Evolutionary conservation across 257 asterid genomes (phyloP), one percentile per base, ranked within the genome.

Genomic region (Solanum peruvianum): DNA sequence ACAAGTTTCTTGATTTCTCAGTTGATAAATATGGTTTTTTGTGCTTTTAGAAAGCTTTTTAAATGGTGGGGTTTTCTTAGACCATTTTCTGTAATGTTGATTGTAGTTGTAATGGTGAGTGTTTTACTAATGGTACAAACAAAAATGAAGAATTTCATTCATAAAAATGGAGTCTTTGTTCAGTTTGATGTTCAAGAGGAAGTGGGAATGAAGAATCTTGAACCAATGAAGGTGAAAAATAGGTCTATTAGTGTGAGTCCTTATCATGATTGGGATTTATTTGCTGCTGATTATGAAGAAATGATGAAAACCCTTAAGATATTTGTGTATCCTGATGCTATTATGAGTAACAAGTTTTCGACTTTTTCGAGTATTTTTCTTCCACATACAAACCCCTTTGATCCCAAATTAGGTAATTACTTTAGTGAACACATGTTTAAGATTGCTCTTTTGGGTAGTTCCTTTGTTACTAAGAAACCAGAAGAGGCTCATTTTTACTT

Each of bases 351-450:
- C 3, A 49, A 87, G 35, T 89, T 94, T 0, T 90, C 91, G n/a
- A 89, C 93, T 27, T 91, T 84, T 52, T 89, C 94, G 5, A 75
- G 75, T 31, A 85, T 94, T 39, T 94, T 93, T 77, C 91, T 90
- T 81, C 98, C 98, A 83, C 92, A 91, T 45, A 85, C 94, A 5
- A 71, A 93, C 76, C 95, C 93, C 82, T 71, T 76, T 25, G 87
- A 95, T 85, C 95, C 95, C 0, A 94, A 92, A 44, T 39, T 92
- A 23, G 98, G 98, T n/a, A 95, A 95, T 82, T 95, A 95, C 62
- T 95, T 85, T 93, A 95, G 97, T 58, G 98, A 94, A 88, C 98
- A 95, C 49, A 95, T 94, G 12, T 95, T 95, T 82, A 94, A 95
- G 92, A 89, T 88, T n/a, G 92, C 98, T 82, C 97, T 95, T 70